These are phyloP conservation scores for Septoria linicola DNA, from an alignment of 2,329 filamentous ascomycete species.

Conservation along the genomic window DNA sequence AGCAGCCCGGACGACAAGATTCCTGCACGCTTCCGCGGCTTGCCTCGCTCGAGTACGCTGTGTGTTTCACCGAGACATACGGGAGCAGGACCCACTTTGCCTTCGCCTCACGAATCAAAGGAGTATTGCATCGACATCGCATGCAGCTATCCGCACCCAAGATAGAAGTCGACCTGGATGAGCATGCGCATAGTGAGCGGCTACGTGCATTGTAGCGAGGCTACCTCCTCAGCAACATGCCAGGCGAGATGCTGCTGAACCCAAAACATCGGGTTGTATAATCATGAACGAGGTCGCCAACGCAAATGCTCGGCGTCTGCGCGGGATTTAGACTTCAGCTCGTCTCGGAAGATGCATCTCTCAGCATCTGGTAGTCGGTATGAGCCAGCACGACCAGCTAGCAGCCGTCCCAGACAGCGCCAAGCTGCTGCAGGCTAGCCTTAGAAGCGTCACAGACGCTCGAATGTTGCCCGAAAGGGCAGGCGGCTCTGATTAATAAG, in stretches of 20 bases:
- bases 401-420: slow-evolving; percentile 2
- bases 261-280: too few species aligned
- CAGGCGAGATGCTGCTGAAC: too few species aligned
- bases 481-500: neutral
- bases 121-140: neutral
- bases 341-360: slow-evolving; percentile 6
- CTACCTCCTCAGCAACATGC: too few species aligned
- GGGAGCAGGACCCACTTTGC: neutral
- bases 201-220: too few species aligned
- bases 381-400: neutral
- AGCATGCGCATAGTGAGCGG: too few species aligned
- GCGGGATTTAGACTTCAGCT: slow-evolving; percentile 7
- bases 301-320: too few species aligned
- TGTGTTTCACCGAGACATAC: too few species aligned
- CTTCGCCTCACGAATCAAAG: slow-evolving; percentile 12
- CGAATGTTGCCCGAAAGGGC: neutral
- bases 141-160: slow-evolving; percentile 5
- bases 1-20: too few species aligned
- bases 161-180: too few species aligned
- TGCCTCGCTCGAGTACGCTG: too few species aligned
- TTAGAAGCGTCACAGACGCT: neutral
- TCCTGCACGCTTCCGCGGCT: too few species aligned
- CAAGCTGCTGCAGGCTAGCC: neutral
- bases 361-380: slow-evolving; percentile 5
- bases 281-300: too few species aligned